Percentiles rank a stretch among this genome's conserved stretches.
Conservation (phyloP, 2,329 filamentous ascomycete genomes). For the Amylocarpus encephaloides region DNA sequence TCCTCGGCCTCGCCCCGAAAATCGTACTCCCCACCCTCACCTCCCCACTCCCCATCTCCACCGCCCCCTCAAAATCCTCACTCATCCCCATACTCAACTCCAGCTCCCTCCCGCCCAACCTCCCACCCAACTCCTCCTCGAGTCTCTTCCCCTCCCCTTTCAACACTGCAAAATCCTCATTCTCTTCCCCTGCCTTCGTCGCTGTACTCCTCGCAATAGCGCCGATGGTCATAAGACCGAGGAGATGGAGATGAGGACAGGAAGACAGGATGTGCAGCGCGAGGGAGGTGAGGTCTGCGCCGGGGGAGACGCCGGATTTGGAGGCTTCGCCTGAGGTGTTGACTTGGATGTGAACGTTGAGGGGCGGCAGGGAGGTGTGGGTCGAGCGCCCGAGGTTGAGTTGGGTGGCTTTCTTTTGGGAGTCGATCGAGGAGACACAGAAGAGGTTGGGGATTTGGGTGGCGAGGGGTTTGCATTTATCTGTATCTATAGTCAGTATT, state of each 20-base stretch:
- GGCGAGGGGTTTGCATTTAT: constrained; percentile 84
- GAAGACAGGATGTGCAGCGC: constrained; percentile 63
- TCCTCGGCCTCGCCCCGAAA: constrained; percentile 69
- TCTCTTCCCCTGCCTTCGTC: constrained; percentile 69
- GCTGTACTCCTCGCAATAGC: constrained; percentile 80
- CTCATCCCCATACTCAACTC: constrained; percentile 99
- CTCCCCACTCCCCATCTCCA: constrained; percentile 76
- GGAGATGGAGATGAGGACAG: constrained; percentile 67
- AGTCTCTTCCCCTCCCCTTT: constrained; percentile 66
- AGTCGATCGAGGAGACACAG: constrained; percentile 88
- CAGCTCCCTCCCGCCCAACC: constrained; percentile 52
- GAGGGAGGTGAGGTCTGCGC: constrained; percentile 52
- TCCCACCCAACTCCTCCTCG: constrained; percentile 53
- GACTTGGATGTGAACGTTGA: constrained; percentile 76
- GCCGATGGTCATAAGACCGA: constrained; percentile 95
- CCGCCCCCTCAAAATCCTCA: constrained; percentile 86
- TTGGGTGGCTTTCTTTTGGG: constrained; percentile 75
- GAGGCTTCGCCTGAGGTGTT: constrained; percentile 86
- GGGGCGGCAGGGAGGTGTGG: constrained; percentile 27
- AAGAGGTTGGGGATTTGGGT: constrained; percentile 80
- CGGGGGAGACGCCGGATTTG: constrained; percentile 77
- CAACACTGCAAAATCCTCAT: constrained; percentile 78
- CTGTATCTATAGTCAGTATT: constrained; percentile 36
- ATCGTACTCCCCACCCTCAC: constrained; percentile 91
- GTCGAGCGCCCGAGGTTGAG: constrained; percentile 65